These are phyloP conservation scores for Botrytis fragariae DNA, from an alignment of 2,329 filamentous ascomycete species.

Conservation along the genomic window DNA sequence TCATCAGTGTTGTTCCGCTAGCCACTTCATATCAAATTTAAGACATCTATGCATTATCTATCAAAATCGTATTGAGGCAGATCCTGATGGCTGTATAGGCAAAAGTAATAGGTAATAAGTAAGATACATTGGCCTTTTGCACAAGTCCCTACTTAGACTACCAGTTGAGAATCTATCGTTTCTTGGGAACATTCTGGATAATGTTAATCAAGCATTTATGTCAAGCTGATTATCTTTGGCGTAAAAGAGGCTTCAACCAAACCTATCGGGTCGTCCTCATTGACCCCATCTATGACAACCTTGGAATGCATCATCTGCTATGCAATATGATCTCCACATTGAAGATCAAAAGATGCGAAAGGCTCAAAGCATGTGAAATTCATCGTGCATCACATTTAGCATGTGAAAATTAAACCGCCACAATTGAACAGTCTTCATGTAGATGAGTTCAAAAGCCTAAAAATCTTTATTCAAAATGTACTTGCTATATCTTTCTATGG, in stretches of 20 bases:
- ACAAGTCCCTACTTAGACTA: background rate
- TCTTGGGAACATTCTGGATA: background rate
- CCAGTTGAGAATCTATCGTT: background rate
- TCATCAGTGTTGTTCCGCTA: background rate
- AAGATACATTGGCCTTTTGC: background rate
- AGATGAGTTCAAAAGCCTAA: background rate
- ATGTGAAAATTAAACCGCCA: background rate
- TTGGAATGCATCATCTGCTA: constrained; percentile 6
- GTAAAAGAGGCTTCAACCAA: background rate
- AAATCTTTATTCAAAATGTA: background rate
- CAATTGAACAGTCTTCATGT: too few relatives aligned
- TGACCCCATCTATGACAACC: background rate
- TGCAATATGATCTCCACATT: background rate
- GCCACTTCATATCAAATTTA: background rate
- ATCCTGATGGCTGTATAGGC: background rate
- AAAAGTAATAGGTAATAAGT: background rate
- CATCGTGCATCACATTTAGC: background rate
- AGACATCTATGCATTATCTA: background rate
- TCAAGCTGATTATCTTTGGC: background rate
- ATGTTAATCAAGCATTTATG: background rate
- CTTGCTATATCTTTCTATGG: constrained; percentile 16
- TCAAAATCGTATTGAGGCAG: background rate
- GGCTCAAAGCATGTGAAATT: constrained; percentile 1
- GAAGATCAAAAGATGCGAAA: background rate
- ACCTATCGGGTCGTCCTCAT: background rate